A percentile compares a stretch with the other conserved stretches of the same genome.
phyloP scores from a whole-genome alignment of 805 yeast species.

The Wickerhamiella galacta region DNA sequence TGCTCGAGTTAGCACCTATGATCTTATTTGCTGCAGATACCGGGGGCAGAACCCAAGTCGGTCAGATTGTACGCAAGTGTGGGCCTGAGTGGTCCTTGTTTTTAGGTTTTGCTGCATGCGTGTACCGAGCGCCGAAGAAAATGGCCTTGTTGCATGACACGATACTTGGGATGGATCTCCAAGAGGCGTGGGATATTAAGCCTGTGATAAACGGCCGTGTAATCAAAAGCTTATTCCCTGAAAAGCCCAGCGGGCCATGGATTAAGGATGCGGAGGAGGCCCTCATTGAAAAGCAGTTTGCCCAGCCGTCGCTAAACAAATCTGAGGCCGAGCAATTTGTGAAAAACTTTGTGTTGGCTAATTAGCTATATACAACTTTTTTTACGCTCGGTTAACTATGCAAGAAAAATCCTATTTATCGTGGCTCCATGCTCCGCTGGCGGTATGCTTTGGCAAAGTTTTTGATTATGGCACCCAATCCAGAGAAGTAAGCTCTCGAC shows the following conservation, averaged over 20 bases:
- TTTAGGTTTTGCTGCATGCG: constrained; percentile 23
- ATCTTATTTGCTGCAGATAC: constrained; percentile 19
- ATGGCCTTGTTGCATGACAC: constrained; percentile 17
- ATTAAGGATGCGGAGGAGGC: constrained; percentile 25
- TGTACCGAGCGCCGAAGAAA: constrained; percentile 19
- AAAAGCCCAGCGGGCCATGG: constrained; percentile 76
- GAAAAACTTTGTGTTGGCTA: too few species aligned
- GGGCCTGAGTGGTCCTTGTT: constrained; percentile 35
- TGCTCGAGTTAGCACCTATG: constrained; percentile 23
- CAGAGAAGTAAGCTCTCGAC: constrained; percentile 50
- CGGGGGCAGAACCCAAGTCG: constrained; percentile 30
- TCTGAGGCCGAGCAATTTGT: too few species aligned
- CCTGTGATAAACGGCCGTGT: constrained; percentile 61
- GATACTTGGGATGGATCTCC: constrained; percentile 25
- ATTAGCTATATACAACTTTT: too few species aligned
- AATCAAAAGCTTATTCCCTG: constrained; percentile 31
- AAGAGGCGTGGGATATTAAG: constrained; percentile 32
- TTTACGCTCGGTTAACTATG: too few species aligned
- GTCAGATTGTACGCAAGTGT: constrained; percentile 38
- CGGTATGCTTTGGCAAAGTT: constrained; percentile 39
- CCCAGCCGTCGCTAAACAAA: too few species aligned
- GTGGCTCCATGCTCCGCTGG: constrained; percentile 13
- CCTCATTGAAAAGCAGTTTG: constrained; percentile 1
- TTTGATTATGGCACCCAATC: constrained; percentile 51
- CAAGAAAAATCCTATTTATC: too few species aligned